phyloP scores from a whole-genome alignment of 192 early-diverging fungal genomes.

The Dimargaris cristalligena region DNA sequence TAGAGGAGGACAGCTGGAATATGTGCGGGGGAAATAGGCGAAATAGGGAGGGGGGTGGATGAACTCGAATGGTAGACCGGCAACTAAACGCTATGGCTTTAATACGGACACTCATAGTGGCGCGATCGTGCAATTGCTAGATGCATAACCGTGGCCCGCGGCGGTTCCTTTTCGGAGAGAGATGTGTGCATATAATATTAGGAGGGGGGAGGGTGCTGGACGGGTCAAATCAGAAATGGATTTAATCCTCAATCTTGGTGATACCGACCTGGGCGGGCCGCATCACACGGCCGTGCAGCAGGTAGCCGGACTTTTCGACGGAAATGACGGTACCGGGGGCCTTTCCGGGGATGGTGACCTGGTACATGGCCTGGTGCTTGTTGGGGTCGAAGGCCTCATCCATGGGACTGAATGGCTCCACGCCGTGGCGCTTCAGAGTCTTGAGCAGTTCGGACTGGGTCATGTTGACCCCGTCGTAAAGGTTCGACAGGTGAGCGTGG shows the following conservation, averaged over 20 bases:
- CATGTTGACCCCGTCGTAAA: slow-evolving; percentile 79
- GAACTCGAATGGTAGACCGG: too few species aligned
- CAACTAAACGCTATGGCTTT: too few species aligned
- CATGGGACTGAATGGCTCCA: slow-evolving; percentile 63
- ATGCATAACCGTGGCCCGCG: too few species aligned
- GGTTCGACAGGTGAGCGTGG: slow-evolving; percentile 49
- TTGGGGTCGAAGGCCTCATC: slow-evolving; percentile 92
- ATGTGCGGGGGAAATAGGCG: too few species aligned
- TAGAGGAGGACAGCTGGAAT: too few species aligned
- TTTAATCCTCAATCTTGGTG: slow-evolving; percentile 4
- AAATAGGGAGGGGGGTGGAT: too few species aligned
- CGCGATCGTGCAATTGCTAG: too few species aligned
- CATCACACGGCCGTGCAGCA: slow-evolving; percentile 76
- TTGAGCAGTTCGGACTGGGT: slow-evolving; percentile 72
- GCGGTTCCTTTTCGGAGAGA: too few species aligned
- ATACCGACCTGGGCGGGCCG: slow-evolving; percentile 95
- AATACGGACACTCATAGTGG: too few species aligned
- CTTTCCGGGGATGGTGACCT: slow-evolving; percentile 75
- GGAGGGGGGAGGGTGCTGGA: too few species aligned
- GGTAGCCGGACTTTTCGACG: slow-evolving; percentile 90
- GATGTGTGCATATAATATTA: too few species aligned
- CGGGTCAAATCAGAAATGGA: too few species aligned
- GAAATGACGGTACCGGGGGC: slow-evolving; percentile 71
- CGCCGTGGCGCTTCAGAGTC: slow-evolving; percentile 72
- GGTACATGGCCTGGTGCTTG: slow-evolving; percentile 86